phyloP scores from a whole-genome alignment of 305 asterid species.

The Fraxinus baroniana region DNA sequence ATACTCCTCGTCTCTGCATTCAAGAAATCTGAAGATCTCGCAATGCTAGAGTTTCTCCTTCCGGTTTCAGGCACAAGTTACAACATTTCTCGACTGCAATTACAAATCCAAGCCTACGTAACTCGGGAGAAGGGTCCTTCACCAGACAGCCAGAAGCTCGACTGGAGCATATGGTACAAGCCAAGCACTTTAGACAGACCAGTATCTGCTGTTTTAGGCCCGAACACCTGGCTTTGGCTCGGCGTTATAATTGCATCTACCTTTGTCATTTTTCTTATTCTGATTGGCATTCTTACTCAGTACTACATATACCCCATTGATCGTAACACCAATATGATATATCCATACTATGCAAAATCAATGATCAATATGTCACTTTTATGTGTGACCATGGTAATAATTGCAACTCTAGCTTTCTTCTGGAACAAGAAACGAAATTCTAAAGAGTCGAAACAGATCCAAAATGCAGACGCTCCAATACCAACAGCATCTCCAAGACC shows the following conservation, averaged over 20 bases:
- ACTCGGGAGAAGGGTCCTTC: conserved; percentile 43
- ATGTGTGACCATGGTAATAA: conserved; percentile 36
- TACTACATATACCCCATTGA: conserved; percentile 45
- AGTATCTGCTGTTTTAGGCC: conserved; percentile 41
- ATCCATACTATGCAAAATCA: conserved; percentile 33
- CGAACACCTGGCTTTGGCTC: conserved; percentile 57
- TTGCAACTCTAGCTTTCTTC: conserved; percentile 37
- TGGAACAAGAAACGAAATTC: conserved; percentile 39
- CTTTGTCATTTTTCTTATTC: conserved; percentile 45
- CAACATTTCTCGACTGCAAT: conserved; percentile 27
- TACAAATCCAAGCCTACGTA: conserved; percentile 53
- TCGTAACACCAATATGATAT: conserved; percentile 30
- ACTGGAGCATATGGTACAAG: conserved; percentile 36
- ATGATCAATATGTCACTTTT: conserved; percentile 26
- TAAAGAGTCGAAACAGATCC: conserved; percentile 28
- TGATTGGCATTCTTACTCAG: conserved; percentile 40
- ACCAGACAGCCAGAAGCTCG: conserved; percentile 23
- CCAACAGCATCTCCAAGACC: conserved; percentile 26
- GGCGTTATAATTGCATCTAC: conserved; percentile 58
- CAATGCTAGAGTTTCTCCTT: conserved; percentile 44
- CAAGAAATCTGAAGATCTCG: conserved; percentile 37
- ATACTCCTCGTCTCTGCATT: conserved; percentile 34
- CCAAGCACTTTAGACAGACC: conserved; percentile 39
- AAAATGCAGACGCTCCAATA: conserved; percentile 20
- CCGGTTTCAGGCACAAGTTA: conserved; percentile 36